Evolutionary conservation across 2,329 filamentous ascomycete species (phyloP).

Genomic region (Aureobasidium sp.): DNA sequence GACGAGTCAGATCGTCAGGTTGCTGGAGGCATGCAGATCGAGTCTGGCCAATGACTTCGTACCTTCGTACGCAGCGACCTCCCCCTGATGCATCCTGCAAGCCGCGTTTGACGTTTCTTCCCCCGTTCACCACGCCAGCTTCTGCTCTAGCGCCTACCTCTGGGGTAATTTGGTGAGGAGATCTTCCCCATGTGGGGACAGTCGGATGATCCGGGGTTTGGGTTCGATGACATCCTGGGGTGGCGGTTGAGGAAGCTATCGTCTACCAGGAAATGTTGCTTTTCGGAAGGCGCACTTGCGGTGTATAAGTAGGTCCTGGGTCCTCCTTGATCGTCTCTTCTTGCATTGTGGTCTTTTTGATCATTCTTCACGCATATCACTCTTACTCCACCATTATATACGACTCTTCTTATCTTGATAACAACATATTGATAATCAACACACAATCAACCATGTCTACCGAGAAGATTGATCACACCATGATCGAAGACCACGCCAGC

Average conservation of each 20-base stretch:
- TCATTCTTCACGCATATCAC: not conserved
- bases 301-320: conserved; percentile 1
- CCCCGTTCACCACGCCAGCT: not conserved
- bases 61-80: not conserved
- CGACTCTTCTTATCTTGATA: not conserved
- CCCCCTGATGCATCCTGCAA: conserved; percentile 4
- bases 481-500: not conserved
- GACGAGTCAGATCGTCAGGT: not conserved
- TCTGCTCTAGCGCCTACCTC: not conserved
- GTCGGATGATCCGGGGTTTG: not conserved
- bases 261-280: not conserved
- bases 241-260: not conserved
- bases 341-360: not conserved
- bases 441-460: not conserved
- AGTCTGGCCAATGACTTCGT: not conserved
- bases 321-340: not conserved
- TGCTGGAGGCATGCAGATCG: not conserved
- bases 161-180: not conserved
- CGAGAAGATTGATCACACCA: conserved; percentile 10
- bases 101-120: not conserved
- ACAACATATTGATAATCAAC: not conserved
- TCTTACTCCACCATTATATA: not conserved
- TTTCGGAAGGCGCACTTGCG: not conserved
- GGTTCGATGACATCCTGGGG: not conserved
- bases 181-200: not conserved